Base-by-base conservation (phyloP, 345 rosid genomes). In the Camelina laxa region DNA sequence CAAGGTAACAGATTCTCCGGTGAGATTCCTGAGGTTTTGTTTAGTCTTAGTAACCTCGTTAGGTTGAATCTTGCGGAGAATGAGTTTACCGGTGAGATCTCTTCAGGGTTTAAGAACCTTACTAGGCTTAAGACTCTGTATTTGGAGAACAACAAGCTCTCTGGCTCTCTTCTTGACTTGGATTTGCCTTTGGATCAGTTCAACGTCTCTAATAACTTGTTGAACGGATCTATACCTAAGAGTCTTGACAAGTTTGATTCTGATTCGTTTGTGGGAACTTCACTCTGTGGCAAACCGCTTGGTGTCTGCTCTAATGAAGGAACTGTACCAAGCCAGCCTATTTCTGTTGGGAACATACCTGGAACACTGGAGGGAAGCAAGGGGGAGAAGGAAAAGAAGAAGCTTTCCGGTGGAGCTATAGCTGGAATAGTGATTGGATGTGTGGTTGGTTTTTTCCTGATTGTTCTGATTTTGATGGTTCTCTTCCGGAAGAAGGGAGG, bases 351-450 rank as follows among this genome's bases (percentile, higher is more conserved):
- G 1, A 73, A 67, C 27, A 78, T 78, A 5, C 77, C 81, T 6
- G 81, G 73, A 45, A 71, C 69, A 19, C 0, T 58, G 2, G 57
- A 44, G 16, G 82, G 67, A 33, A 30, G 19, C 9, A 50, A 70
- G 13, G 84, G n/a, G 55, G 41, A 77, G 16, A 67, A 60, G 58
- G 80, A 73, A 47, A 84, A 70, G 78, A 88, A 80, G 65, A 88
- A 85, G 84, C 83, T 96, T 36, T 89, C 98, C 1, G 93, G 91
- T 9, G 96, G 95, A 13, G 96, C 88, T 13, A 86, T 91, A 49
- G 97, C 97, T 0, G 99, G 99, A 12, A 89, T 96, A 54, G 95
- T 85, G 31, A 88, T 96, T 38, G 99, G 93, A 67, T 88, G 89
- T 57, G 75, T 96, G 20, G 50, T 88, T 59, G 98, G 83, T 30